phyloP scores from a whole-genome alignment of 1,139 yeast species.

The Debaryomyces robertsiae region DNA sequence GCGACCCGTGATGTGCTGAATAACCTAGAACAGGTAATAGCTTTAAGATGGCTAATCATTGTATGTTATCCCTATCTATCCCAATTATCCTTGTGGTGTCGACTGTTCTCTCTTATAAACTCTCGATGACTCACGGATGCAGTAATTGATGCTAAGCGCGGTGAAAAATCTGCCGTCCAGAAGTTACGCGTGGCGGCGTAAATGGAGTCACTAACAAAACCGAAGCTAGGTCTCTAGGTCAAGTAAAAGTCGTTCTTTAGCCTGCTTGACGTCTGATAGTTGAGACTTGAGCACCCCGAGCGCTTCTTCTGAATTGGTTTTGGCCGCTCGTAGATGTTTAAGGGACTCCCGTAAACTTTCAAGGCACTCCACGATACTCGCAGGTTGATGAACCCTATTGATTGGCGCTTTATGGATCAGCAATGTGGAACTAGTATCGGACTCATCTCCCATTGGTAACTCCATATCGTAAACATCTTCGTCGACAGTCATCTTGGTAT shows the following conservation, averaged over 20 bases:
- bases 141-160: constrained; percentile 27
- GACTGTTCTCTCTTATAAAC: background rate
- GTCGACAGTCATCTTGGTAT: constrained; percentile 12
- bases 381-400: background rate
- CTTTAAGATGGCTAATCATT: too few relatives aligned
- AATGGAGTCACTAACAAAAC: background rate
- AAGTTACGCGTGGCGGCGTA: constrained; percentile 2
- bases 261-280: background rate
- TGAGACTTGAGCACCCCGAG: background rate
- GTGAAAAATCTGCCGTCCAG: constrained; percentile 18
- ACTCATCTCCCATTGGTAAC: constrained; percentile 17
- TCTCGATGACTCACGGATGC: constrained; percentile 25
- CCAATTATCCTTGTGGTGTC: too few relatives aligned
- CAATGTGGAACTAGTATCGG: constrained; percentile 1
- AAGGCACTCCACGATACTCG: background rate
- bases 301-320: background rate
- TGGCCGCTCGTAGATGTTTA: background rate
- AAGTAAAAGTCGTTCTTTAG: constrained; percentile 1
- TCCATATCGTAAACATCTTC: constrained; percentile 28
- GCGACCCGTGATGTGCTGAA: constrained; percentile 6
- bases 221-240: constrained; percentile 3
- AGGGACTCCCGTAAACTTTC: constrained; percentile 3
- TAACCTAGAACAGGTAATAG: constrained; percentile 4
- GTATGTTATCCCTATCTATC: too few relatives aligned
- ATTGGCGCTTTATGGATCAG: background rate